Evolutionary conservation across 768 basidiomycete species (phyloP), one percentile per base, ranked within the genome.

Genomic region (Mycena crocata): DNA sequence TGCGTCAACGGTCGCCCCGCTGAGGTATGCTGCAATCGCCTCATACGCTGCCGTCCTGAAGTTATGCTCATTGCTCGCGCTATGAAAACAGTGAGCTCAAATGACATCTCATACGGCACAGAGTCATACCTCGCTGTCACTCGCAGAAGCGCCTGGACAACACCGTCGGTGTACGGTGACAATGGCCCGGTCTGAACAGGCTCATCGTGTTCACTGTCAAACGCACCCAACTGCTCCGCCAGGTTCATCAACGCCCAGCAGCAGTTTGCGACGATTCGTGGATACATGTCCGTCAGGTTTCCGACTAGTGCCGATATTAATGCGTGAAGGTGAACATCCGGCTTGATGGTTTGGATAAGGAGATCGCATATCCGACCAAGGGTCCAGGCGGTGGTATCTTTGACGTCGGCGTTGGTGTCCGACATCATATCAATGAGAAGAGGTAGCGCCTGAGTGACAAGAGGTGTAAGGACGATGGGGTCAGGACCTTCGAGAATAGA

Each of bases 351-450:
- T 51, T 86, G 80, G 71, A 96, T 89, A 70, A 98, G 84, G 62
- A 94, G 80, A 74, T 99, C 98, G 75, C 95, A 97, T 69, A 99
- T 97, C 42, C 95, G 86, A 23, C 96, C 96, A 17, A 99, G 85
- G 1, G 98, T 99, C 97, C 97, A 99, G 3, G 98, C 96, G 30
- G 94, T 95, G 1, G 96, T 97, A 77, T 99, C 98, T 79, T 96
- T 94, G 71, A 99, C 97, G 66, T 95, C 93, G 2, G 87, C 49
- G 68, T 96, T 90, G 37, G 84, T 73, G 76, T 99, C 98, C 50
- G 82, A 84, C 94, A 99, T 97, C 96, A 98, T 97, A 71, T 90
- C 90, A 75, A 99, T 95, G 51, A 99, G 86, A 42, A 96, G 90
- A 7, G 95, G 95, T 15, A 99, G 85, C 1, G 98, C 98, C 77